Base-by-base conservation (phyloP, 225 moss, liverwort and hornwort genomes). In the Climacium dendroides region DNA sequence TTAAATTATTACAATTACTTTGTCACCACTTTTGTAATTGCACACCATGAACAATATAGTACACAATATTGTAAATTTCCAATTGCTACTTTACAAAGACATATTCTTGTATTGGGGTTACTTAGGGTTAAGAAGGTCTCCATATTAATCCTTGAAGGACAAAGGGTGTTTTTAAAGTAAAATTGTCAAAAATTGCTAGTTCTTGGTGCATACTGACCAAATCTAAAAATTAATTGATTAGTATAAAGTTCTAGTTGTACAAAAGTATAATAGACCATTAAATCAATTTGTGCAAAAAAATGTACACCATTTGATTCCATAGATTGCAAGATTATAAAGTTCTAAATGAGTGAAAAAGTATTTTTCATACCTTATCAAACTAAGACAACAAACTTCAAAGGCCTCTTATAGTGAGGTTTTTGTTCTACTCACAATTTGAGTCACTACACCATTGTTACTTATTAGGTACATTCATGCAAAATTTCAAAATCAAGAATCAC, bases 81-180 rank as follows among this genome's bases (percentile, higher is more conserved):
- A 71, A 0, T 28, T 5, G 15, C 15, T 43, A 71, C 16, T 41
- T 43, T 26, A 3, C 28, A 16, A 43, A 9, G 16, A 43, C 7
- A 43, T 3, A 15, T 15, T 43, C 3, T 41, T 0, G 0, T 43
- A 15, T 28, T 0, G 3, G 9, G 1, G 1, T 28, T 16, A 25
- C 1, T 16, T 15, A 3, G 16, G 9, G 3, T 45, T 41, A 70
- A 70, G 1, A 66, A n/a, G 4, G 4, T 67, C 24, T 69, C 3
- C 4, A n/a, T 69, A 39, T 13, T 12, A 11, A 19, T 2, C 3
- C 15, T 35, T 67, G 7, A 23, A 37, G 2, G 13, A 67, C 0
- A 1, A 1, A 37, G 0, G 7, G 0, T 37, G 23, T 37, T 37
- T 12, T 67, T 23, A 0, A 23, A 23, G 7, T 37, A 7, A 67